These are phyloP conservation scores for Microstroma glucosiphilum DNA, from an alignment of 1,284 basidiomycete species.

Conservation along the genomic window DNA sequence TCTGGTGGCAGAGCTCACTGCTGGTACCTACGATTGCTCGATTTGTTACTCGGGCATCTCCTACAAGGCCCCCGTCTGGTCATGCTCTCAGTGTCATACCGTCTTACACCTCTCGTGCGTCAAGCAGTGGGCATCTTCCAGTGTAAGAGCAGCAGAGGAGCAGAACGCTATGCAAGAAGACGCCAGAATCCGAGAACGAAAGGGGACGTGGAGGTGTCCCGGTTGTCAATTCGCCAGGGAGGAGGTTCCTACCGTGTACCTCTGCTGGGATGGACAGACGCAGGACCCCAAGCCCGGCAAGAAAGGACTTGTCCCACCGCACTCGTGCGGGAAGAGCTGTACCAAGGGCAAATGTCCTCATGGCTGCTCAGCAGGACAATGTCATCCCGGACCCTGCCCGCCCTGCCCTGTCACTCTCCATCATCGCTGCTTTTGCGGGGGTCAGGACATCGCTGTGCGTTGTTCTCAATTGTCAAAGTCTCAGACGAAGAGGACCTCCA, in stretches of 20 bases:
- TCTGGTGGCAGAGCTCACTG: constrained; percentile 38
- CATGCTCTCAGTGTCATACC: constrained; percentile 43
- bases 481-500: neutral
- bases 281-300: constrained; percentile 29
- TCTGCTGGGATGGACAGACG: constrained; percentile 44
- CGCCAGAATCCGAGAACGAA: constrained; percentile 31
- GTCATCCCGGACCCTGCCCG: constrained; percentile 48
- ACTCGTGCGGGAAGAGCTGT: constrained; percentile 44
- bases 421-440: constrained; percentile 45
- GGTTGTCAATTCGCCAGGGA: constrained; percentile 43
- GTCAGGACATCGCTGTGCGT: constrained; percentile 29
- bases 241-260: constrained; percentile 40
- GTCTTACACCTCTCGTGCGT: constrained; percentile 45
- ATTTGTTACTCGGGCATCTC: constrained; percentile 47
- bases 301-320: constrained; percentile 26
- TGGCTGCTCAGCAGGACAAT: constrained; percentile 38
- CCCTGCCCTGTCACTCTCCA: constrained; percentile 44
- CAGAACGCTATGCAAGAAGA: constrained; percentile 49
- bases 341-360: constrained; percentile 37
- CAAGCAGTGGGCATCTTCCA: constrained; percentile 45
- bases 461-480: constrained; percentile 36
- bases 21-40: constrained; percentile 44
- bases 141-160: constrained; percentile 44
- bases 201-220: constrained; percentile 46
- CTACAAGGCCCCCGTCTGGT: constrained; percentile 40